Evolutionary conservation across 2,329 filamentous ascomycete species (phyloP), one percentile per base, ranked within the genome.

Genomic region (Metarhizium robertsii): DNA sequence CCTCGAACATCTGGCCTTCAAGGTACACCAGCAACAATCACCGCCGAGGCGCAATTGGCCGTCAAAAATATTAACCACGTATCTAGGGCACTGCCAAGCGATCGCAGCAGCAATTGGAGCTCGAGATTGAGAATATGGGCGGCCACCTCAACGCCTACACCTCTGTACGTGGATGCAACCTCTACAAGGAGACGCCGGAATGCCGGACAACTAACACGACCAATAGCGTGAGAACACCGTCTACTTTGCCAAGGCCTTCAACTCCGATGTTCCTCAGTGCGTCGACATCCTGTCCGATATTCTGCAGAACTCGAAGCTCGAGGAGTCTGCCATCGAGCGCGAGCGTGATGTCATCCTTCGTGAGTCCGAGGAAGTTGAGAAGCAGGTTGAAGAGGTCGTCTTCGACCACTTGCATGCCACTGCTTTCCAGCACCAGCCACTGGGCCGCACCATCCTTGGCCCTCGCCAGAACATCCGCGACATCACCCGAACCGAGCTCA

Each of bases 51-150:
- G 16, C 29, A n/a, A 47, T 42, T 29, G 38, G 25, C 20, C 20
- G 10, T 45, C n/a, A 20, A 14, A 14, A n/a, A 16, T 51, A 50
- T 48, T 61, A 38, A 60, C 50, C 11, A 2, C 7, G 18, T 20
- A 3, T 1, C 1, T 54, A 92, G 92, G 94, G 94, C 67, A 99
- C 94, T 65, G 82, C 88, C 75, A 95, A 88, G 80, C 85, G 94
- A 75, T 91, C 88, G 62, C 94, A 99, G 77, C 88, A 95, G 73
- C 94, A 99, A 79, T 82, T 99, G 72, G 94, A 99, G 80, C 86
- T 99, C 62, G 94, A 99, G 81, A 97, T 99, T 71, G 94, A 99
- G 83, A 99, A 99, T 80, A 96, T 99, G 90, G 94, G 94, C 73
- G 94, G 90, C 62, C 94, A 99, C 79, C 83, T 99, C 67, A 99